Evolutionary conservation across 805 yeast species (phyloP), one percentile per base, ranked within the genome.

Genomic region (Pichia kluyveri): DNA sequence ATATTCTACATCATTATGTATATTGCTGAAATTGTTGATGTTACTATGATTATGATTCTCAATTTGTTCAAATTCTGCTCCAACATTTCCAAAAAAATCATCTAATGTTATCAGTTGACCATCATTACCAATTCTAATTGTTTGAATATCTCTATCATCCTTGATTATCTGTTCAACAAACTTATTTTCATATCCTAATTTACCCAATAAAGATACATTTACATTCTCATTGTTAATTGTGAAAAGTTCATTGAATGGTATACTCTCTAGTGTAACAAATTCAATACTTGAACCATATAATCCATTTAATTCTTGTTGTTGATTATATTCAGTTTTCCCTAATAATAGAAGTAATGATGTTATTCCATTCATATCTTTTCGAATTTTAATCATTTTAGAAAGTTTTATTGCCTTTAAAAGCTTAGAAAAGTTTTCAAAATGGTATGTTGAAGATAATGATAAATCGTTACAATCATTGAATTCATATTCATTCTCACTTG

Each of bases 381-480:
- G 65, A 9, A 82, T 63, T 49, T 80, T 69, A 18, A 81, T 75
- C 44, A 75, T 69, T 41, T 73, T 71, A 0, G 86, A 76, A 23
- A 76, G 60, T 42, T 63, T 69, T 8, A 75, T 65, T 14, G 82
- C 76, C 45, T 69, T 73, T 30, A 75, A 56, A 15, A 77, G 68
- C 56, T 73, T 75, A 46, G 70, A 67, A 49, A 82, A 69, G 28
- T 71, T 60, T 1, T 59, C 59, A 55, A 77, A 80, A 50, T 73
- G 76, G 60, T 77, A 82, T 51, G 69, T 69, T 5, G 78, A 72
- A 3, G 77, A 63, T 17, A 73, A 67, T 51, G 38, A 62, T 49
- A 42, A 52, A 50, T 23, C 57, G 53, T 8, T 42, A 41, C 47
- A 46, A 11, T 49, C 50, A 10, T 9, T 17, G 39, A 43, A 38